These are phyloP conservation scores for Trifolium pratense DNA, from an alignment of 306 rosid genomes.

Conservation along the genomic window DNA sequence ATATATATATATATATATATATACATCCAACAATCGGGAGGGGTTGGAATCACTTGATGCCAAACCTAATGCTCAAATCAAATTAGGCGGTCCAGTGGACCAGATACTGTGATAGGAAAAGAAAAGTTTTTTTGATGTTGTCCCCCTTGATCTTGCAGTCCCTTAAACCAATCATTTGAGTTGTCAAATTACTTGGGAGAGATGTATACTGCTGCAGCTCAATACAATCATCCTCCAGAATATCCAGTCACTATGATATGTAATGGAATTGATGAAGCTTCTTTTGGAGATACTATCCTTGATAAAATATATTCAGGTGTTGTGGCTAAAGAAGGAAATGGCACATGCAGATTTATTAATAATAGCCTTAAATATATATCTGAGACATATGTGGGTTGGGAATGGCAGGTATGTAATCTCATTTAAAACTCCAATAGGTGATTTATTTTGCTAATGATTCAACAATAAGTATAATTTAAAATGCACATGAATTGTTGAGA, in stretches of 20 bases:
- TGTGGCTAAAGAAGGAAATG: slow-evolving; percentile 50
- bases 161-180: slow-evolving; percentile 45
- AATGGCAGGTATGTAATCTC: slow-evolving; percentile 73
- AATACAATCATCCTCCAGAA: slow-evolving; percentile 60
- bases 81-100: too few relatives aligned
- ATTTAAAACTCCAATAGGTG: background rate
- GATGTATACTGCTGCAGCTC: slow-evolving; percentile 53
- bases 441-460: background rate
- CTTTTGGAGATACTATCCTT: slow-evolving; percentile 44
- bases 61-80: too few relatives aligned
- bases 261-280: slow-evolving; percentile 60
- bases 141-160: slow-evolving; percentile 42
- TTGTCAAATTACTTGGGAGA: slow-evolving; percentile 40
- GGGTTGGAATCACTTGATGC: too few relatives aligned
- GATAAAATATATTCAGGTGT: slow-evolving; percentile 67
- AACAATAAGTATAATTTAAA: too few relatives aligned
- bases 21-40: too few relatives aligned
- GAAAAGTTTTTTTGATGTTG: background rate
- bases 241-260: slow-evolving; percentile 66
- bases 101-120: too few relatives aligned
- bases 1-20: too few relatives aligned
- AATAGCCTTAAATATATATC: slow-evolving; percentile 42
- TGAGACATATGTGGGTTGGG: slow-evolving; percentile 63
- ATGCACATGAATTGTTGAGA: too few relatives aligned
- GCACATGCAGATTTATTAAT: slow-evolving; percentile 55